phyloP scores from a whole-genome alignment of 345 rosid species.

The Moricandia arvensis region DNA sequence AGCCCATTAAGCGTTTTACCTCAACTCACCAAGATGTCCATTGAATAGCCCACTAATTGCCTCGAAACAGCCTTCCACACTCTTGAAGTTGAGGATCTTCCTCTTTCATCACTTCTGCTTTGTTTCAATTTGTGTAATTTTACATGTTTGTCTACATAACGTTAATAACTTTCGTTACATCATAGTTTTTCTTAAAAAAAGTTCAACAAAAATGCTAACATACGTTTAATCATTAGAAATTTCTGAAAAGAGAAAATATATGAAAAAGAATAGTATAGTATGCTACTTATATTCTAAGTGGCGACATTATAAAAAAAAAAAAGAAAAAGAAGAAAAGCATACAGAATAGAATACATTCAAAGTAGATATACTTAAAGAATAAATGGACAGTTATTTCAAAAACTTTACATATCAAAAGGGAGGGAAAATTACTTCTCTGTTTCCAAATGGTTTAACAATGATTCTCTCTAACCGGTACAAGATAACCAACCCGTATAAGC shows the following conservation, averaged over 20 bases:
- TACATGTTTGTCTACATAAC: too few species aligned
- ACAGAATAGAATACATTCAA: neutral
- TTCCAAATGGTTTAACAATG: slow-evolving; percentile 12
- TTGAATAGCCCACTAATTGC: neutral
- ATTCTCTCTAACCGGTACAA: neutral
- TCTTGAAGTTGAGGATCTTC: slow-evolving; percentile 2
- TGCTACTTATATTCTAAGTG: neutral
- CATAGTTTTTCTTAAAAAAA: neutral
- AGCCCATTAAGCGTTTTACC: slow-evolving; percentile 21
- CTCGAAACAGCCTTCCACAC: slow-evolving; percentile 16
- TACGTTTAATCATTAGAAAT: neutral
- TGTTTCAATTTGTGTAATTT: neutral
- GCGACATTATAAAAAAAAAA: neutral
- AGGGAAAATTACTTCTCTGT: neutral
- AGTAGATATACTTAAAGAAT: neutral
- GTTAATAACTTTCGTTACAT: neutral
- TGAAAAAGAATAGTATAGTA: neutral
- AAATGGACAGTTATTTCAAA: neutral
- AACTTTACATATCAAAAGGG: neutral
- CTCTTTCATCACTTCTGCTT: neutral
- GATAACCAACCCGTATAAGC: slow-evolving; percentile 6
- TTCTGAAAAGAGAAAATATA: neutral
- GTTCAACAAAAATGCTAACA: neutral
- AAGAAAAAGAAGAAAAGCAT: neutral
- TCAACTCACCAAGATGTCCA: neutral